Evolutionary conservation across 2,329 filamentous ascomycete species (phyloP).

Genomic region (Penicillium olsonii): DNA sequence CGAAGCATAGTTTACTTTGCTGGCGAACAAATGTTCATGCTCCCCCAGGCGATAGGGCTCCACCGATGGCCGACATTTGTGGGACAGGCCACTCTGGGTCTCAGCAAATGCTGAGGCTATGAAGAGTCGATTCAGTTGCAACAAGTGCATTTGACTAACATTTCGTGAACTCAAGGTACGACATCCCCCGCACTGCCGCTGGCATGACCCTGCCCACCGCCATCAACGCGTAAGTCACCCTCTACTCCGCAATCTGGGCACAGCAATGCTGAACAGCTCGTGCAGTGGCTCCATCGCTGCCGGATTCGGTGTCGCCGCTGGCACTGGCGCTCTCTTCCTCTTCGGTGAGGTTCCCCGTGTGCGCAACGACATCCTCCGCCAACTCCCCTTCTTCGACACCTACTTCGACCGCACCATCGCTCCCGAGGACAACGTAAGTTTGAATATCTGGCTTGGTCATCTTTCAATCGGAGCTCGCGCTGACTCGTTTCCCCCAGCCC

Average conservation of each 20-base stretch:
- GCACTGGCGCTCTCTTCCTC: constrained; percentile 64
- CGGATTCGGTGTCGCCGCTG: constrained; percentile 59
- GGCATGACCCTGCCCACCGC: constrained; percentile 49
- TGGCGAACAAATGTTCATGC: neutral
- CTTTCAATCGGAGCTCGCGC: constrained; percentile 20
- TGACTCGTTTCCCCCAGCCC: constrained; percentile 24
- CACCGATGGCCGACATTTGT: neutral
- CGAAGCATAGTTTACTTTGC: too few relatives aligned
- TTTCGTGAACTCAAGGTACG: constrained; percentile 46
- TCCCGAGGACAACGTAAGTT: constrained; percentile 62
- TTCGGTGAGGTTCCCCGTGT: constrained; percentile 65
- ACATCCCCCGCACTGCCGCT: constrained; percentile 49
- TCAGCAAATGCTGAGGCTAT: neutral
- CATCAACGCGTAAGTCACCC: constrained; percentile 48
- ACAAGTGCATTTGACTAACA: constrained; percentile 6
- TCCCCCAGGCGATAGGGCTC: neutral
- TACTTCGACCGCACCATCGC: constrained; percentile 61
- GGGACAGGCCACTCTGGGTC: neutral
- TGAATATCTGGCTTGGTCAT: neutral
- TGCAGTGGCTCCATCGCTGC: constrained; percentile 50
- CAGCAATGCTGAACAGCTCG: constrained; percentile 20
- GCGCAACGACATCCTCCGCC: constrained; percentile 62
- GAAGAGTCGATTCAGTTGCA: neutral
- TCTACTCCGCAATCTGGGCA: neutral
- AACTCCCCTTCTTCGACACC: constrained; percentile 59